phyloP scores from a whole-genome alignment of 352 stramenopile species.

The Pythium oligandrum region DNA sequence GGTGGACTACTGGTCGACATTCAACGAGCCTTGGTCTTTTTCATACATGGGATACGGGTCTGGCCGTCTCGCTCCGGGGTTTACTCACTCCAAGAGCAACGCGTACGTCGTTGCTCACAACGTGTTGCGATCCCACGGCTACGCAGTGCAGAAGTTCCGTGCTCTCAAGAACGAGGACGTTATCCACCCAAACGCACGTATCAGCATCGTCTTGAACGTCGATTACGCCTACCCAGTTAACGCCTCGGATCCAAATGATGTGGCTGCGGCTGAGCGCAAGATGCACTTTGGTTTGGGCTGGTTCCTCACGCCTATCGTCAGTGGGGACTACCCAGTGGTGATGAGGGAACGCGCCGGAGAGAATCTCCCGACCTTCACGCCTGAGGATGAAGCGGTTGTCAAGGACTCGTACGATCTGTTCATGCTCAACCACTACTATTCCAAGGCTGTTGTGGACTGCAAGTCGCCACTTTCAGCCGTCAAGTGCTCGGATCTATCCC shows the following conservation, averaged over 20 bases:
- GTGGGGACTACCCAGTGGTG: slow-evolving; percentile 88
- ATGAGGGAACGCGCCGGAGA: slow-evolving; percentile 83
- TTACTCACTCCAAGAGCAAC: no score
- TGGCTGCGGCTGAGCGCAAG: slow-evolving; percentile 66
- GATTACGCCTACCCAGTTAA: slow-evolving; percentile 80
- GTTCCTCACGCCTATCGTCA: slow-evolving; percentile 90
- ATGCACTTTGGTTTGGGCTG: slow-evolving; percentile 91
- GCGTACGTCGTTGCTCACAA: slow-evolving; percentile 82
- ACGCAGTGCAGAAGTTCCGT: slow-evolving; percentile 82
- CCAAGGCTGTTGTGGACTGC: slow-evolving; percentile 54
- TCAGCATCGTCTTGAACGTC: slow-evolving; percentile 80
- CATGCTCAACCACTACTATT: slow-evolving; percentile 93
- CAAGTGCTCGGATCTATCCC: slow-evolving; percentile 26
- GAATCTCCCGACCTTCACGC: slow-evolving; percentile 84
- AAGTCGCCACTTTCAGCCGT: slow-evolving; percentile 21
- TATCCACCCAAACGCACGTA: slow-evolving; percentile 35
- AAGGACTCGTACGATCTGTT: slow-evolving; percentile 91
- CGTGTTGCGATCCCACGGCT: slow-evolving; percentile 88
- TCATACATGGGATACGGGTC: slow-evolving; percentile 85
- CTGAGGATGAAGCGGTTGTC: slow-evolving; percentile 63
- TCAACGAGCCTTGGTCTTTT: slow-evolving; percentile 93
- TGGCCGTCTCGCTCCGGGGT: slow-evolving; percentile 34
- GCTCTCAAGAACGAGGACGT: slow-evolving; percentile 49
- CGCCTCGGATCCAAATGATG: slow-evolving; percentile 31
- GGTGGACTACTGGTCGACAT: slow-evolving; percentile 93